phyloP scores from a whole-genome alignment of 1,139 yeast genomes.

The Yamadazyma mexicana region DNA sequence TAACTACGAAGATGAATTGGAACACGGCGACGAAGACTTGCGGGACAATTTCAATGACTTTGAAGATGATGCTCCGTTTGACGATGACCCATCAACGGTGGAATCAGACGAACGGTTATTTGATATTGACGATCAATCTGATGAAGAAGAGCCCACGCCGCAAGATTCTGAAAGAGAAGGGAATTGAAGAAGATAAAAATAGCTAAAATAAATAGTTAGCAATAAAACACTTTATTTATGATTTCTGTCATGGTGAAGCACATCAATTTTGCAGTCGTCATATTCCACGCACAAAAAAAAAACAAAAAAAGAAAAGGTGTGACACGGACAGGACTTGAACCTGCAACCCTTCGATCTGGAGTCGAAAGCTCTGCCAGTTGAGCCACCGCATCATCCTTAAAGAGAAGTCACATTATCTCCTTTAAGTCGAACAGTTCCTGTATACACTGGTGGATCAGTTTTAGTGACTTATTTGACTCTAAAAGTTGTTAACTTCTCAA shows the following conservation, averaged over 20 bases:
- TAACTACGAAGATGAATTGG: conserved; percentile 50
- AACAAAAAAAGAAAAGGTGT: conserved; percentile 13
- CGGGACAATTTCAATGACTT: conserved; percentile 16
- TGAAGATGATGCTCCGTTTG: conserved; percentile 10
- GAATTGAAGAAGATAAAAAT: too few relatives aligned
- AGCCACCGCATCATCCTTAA: conserved; percentile 27
- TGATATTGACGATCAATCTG: conserved; percentile 39
- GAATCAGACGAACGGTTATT: conserved; percentile 36
- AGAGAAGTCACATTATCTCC: neutral
- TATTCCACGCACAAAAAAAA: conserved; percentile 1
- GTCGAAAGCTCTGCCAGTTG: conserved; percentile 32
- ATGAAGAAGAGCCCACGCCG: conserved; percentile 21
- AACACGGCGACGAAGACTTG: conserved; percentile 25
- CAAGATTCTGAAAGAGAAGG: neutral
- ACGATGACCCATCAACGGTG: neutral
- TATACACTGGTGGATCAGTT: too few relatives aligned
- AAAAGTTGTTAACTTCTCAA: too few relatives aligned
- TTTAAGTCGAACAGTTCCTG: too few relatives aligned
- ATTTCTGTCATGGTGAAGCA: too few relatives aligned
- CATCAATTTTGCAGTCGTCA: too few relatives aligned
- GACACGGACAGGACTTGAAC: conserved; percentile 35
- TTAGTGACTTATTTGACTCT: too few relatives aligned
- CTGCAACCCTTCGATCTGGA: conserved; percentile 34
- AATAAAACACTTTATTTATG: too few relatives aligned
- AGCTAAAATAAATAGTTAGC: too few relatives aligned